phyloP scores from a whole-genome alignment of 768 basidiomycete genomes.

The Trichaptum fuscoviolaceum region DNA sequence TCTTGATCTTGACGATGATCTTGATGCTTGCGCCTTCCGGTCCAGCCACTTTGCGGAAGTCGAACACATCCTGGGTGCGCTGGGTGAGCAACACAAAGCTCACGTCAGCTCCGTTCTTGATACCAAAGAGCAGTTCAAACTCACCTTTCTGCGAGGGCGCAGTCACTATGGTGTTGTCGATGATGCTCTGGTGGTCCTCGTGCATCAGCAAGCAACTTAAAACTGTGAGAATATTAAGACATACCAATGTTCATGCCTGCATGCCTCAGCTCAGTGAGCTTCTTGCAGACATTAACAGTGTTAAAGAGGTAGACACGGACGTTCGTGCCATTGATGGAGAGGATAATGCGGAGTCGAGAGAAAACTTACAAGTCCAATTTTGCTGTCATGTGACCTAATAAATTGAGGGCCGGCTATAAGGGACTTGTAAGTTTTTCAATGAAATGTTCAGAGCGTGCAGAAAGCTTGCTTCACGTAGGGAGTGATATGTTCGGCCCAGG shows the following conservation, averaged over 20 bases:
- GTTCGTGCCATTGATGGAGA: no score
- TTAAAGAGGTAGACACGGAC: no score
- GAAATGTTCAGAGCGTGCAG: no score
- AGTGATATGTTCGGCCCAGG: no score
- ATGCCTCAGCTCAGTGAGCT: slow-evolving; percentile 72
- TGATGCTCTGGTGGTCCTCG: slow-evolving; percentile 92
- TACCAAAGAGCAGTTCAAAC: slow-evolving; percentile 89
- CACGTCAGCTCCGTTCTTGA: slow-evolving; percentile 98
- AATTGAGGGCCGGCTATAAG: no score
- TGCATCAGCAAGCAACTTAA: slow-evolving; percentile 4
- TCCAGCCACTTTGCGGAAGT: slow-evolving; percentile 91
- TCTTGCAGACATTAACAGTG: no score
- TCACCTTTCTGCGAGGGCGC: slow-evolving; percentile 98
- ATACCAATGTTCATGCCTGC: slow-evolving; percentile 97
- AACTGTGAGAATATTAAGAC: slow-evolving; percentile 25
- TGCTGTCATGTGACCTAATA: no score
- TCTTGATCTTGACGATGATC: slow-evolving; percentile 99
- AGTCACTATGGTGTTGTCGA: slow-evolving; percentile 80
- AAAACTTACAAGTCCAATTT: no score
- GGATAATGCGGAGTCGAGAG: no score
- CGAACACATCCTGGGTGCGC: slow-evolving; percentile 86
- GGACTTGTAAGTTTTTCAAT: no score
- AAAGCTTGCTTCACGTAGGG: no score
- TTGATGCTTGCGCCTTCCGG: slow-evolving; percentile 95
- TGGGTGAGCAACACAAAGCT: slow-evolving; percentile 99